Base-by-base conservation (phyloP, 106 monocot genomes). In the Dendrobium nobile region DNA sequence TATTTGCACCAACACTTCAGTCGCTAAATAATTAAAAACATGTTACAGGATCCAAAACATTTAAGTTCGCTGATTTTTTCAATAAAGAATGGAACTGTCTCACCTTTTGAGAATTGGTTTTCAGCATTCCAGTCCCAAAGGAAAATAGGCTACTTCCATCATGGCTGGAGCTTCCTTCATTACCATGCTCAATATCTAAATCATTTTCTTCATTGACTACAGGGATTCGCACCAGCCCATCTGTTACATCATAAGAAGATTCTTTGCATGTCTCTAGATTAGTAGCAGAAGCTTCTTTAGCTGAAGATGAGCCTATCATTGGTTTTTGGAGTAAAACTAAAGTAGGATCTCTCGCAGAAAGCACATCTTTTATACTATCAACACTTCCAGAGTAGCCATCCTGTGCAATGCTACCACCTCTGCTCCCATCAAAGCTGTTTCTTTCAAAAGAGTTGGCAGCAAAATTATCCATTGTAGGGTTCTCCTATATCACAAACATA, bases 261-360 rank as follows among this genome's bases (percentile, higher is more conserved):
- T 88, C 85, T 77, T 56, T 76, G 72, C 76, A 10, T 10, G 44
- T 31, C 75, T 54, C 28, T 79, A 72, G 47, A 79, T 51, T 77
- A 28, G 8, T 8, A 16, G 59, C 27, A 81, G 74, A 75, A 72
- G 47, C 67, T 85, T 80, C 91, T 72, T 75, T 76, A 54, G 47
- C 26, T 75, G 82, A 79, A 61, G 70, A 56, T 70, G 88, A 90
- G 73, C 43, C 42, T 33, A 87, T 27, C 31, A 82, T 77, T 81
- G 90, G 86, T 72, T 89, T 90, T 85, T 88, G 88, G 78, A 82
- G 92, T 11, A 94, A 84, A 80, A 87, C 86, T 73, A 94, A 80
- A 33, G 94, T 94, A 54, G 91, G 95, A 80, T 91, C 98, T 87
- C 89, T 92, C 73, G 77, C 82, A 79, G 79, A 84, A 75, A 79